These are phyloP conservation scores for Cyberlindnera americana DNA, from an alignment of 805 yeast genomes.

Conservation along the genomic window DNA sequence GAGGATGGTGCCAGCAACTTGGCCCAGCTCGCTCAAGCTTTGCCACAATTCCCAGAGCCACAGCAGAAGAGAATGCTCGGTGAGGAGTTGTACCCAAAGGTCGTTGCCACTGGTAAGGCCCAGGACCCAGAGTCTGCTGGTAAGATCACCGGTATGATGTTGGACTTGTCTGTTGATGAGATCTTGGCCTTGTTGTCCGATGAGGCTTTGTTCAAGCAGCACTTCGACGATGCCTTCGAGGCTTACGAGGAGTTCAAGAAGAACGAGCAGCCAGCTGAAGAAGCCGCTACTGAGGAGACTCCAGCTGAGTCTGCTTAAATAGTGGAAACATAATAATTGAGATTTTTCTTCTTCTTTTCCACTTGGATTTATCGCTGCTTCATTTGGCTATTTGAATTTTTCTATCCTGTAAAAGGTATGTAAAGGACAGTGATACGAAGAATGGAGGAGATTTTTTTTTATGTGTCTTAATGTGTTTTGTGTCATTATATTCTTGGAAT, in stretches of 20 bases:
- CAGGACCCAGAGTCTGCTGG: constrained; percentile 94
- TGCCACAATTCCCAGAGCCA: constrained; percentile 70
- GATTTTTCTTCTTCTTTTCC: not conserved
- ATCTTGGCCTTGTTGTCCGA: constrained; percentile 85
- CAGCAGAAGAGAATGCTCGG: constrained; percentile 98
- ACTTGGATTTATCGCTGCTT: not conserved
- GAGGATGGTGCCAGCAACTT: constrained; percentile 27
- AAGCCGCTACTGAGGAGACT: constrained; percentile 11
- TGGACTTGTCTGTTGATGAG: constrained; percentile 91
- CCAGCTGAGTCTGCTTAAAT: constrained; percentile 15
- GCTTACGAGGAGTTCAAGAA: constrained; percentile 90
- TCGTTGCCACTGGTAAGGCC: constrained; percentile 81
- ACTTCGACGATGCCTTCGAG: constrained; percentile 89
- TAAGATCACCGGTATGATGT: constrained; percentile 98
- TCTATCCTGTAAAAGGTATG: not conserved
- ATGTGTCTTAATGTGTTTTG: not conserved
- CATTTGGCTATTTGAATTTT: not conserved
- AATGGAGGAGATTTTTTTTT: not conserved
- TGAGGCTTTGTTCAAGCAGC: constrained; percentile 83
- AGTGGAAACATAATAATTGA: too few relatives aligned
- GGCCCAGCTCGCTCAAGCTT: constrained; percentile 52
- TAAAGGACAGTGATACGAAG: not conserved
- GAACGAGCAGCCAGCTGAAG: constrained; percentile 18
- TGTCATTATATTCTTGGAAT: constrained; percentile 1
- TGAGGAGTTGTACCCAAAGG: constrained; percentile 93